Evolutionary conservation across 179 eudicot species (phyloP).

Genomic region (Beta macrorhiza): DNA sequence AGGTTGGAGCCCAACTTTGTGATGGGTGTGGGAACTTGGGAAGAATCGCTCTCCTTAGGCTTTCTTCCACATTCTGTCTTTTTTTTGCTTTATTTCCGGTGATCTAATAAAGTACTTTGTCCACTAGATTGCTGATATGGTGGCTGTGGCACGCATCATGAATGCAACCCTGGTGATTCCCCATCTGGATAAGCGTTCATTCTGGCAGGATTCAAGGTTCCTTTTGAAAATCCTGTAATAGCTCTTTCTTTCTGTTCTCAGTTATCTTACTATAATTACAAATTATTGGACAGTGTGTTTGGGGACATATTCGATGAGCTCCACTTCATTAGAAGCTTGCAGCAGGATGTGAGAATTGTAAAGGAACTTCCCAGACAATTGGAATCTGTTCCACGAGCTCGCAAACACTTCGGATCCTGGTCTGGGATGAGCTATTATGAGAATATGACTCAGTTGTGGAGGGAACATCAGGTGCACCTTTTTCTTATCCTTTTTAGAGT

Average conservation of each 20-base stretch:
- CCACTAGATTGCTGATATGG: constrained; percentile 88
- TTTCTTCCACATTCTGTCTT: constrained; percentile 10
- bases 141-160: constrained; percentile 84
- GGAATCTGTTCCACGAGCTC: constrained; percentile 73
- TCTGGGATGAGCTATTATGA: constrained; percentile 75
- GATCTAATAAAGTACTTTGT: constrained; percentile 20
- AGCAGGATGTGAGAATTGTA: constrained; percentile 65
- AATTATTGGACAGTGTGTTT: constrained; percentile 54
- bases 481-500: not conserved
- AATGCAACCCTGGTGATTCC: constrained; percentile 91
- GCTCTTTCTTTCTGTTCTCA: constrained; percentile 11
- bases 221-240: constrained; percentile 6
- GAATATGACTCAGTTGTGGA: constrained; percentile 75
- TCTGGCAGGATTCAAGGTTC: constrained; percentile 93
- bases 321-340: constrained; percentile 62
- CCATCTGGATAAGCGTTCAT: constrained; percentile 77
- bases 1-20: not conserved
- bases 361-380: constrained; percentile 71
- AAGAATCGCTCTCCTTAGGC: not conserved
- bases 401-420: constrained; percentile 93
- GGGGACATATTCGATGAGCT: constrained; percentile 74
- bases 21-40: no score
- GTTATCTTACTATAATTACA: constrained; percentile 22
- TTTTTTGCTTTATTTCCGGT: not conserved
- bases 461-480: constrained; percentile 58